These are phyloP conservation scores for Exophiala lecanii-corni DNA, from an alignment of 2,329 filamentous ascomycete species.

Conservation along the genomic window DNA sequence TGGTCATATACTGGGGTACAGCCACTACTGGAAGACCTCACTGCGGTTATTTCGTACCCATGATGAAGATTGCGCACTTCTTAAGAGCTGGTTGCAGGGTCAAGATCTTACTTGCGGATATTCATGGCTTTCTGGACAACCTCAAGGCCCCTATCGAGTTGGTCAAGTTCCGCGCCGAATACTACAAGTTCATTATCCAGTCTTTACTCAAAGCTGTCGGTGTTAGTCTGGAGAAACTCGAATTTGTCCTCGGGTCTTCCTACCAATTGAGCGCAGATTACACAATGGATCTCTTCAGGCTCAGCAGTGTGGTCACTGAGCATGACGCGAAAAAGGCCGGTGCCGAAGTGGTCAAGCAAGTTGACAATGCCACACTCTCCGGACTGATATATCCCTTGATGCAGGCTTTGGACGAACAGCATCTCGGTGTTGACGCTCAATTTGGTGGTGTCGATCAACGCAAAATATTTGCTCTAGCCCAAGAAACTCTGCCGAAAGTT, in stretches of 20 bases:
- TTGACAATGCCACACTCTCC: conserved; percentile 66
- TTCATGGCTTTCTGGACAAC: conserved; percentile 52
- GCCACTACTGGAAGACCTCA: conserved; percentile 85
- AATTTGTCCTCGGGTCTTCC: conserved; percentile 77
- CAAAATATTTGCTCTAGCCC: conserved; percentile 82
- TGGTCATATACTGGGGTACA: conserved; percentile 83
- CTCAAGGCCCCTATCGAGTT: conserved; percentile 81
- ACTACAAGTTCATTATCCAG: conserved; percentile 75
- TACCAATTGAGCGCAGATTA: conserved; percentile 70
- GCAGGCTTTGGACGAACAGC: conserved; percentile 86
- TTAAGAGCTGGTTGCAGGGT: conserved; percentile 79
- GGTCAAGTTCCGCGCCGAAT: conserved; percentile 73
- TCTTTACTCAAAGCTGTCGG: conserved; percentile 70
- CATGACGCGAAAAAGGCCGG: conserved; percentile 86
- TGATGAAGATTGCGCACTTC: conserved; percentile 85
- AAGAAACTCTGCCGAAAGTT: conserved; percentile 77
- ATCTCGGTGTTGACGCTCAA: conserved; percentile 82
- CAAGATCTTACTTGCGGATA: conserved; percentile 65
- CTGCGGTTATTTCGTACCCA: conserved; percentile 82
- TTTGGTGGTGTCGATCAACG: conserved; percentile 82
- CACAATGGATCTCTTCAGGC: conserved; percentile 80
- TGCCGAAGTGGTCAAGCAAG: conserved; percentile 91
- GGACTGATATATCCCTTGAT: conserved; percentile 80
- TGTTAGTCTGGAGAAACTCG: conserved; percentile 71
- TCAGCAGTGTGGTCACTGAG: conserved; percentile 66